These are phyloP conservation scores for Penicillium roqueforti DNA, from an alignment of 495 filamentous ascomycete genomes.

Conservation along the genomic window DNA sequence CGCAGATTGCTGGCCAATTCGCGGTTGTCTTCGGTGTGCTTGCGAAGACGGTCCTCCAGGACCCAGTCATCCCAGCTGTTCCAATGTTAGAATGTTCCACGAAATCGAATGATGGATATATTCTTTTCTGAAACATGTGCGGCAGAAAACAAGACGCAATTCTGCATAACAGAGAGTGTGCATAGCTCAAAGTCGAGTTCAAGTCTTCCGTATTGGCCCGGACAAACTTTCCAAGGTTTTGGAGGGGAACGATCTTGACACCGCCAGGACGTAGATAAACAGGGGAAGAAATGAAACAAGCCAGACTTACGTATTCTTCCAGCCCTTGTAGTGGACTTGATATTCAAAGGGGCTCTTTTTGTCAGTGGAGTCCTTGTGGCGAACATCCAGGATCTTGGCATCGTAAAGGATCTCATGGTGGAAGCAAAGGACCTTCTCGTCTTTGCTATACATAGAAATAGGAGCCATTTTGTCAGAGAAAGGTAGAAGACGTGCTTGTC, in stretches of 20 bases:
- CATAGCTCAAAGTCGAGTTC: not conserved
- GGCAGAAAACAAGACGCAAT: not conserved
- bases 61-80: constrained; percentile 97
- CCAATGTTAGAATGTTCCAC: constrained; percentile 12
- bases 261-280: not conserved
- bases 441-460: constrained; percentile 64
- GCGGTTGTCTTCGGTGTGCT: constrained; percentile 90
- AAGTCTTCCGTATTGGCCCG: not conserved
- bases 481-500: not conserved
- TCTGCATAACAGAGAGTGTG: not conserved
- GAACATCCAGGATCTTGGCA: constrained; percentile 82
- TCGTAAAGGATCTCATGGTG: constrained; percentile 96
- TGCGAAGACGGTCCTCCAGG: constrained; percentile 85
- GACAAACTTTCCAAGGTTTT: not conserved
- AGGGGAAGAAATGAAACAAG: constrained; percentile 4
- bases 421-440: constrained; percentile 94
- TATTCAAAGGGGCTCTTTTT: constrained; percentile 76
- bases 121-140: not conserved
- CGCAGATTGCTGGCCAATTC: constrained; percentile 61
- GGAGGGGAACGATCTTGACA: not conserved
- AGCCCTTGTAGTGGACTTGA: constrained; percentile 96
- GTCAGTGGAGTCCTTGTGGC: constrained; percentile 59
- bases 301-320: constrained; percentile 84
- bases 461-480: constrained; percentile 54
- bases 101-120: not conserved